These are phyloP conservation scores for Neoascochyta sp. DNA, from an alignment of 2,329 filamentous ascomycete species.

Conservation along the genomic window DNA sequence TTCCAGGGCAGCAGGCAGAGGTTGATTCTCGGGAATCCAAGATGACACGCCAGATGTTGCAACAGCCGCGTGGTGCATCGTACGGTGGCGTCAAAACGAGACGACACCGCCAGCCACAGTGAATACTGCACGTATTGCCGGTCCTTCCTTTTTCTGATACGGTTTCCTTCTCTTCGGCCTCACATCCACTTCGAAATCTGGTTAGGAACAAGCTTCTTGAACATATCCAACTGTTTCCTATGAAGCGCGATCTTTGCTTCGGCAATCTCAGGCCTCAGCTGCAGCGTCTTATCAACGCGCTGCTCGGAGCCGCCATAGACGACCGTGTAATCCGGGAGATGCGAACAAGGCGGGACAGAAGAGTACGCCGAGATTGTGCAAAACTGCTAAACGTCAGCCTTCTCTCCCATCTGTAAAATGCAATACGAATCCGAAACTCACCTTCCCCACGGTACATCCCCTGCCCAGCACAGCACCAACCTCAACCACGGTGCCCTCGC, in stretches of 20 bases:
- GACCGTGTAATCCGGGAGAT: conserved; percentile 45
- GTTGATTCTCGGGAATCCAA: no score
- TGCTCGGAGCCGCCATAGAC: conserved; percentile 40
- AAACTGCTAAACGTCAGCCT: conserved; percentile 27
- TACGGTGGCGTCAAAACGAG: no score
- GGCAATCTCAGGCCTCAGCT: conserved; percentile 27
- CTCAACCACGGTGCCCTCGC: conserved; percentile 36
- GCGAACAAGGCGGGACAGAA: conserved; percentile 35
- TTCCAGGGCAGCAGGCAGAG: no score
- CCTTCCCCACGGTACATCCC: conserved; percentile 42
- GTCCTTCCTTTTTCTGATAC: no score
- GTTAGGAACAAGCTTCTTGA: conserved; percentile 35
- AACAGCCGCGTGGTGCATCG: no score
- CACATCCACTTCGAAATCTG: conserved; percentile 36
- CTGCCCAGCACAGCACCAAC: conserved; percentile 31
- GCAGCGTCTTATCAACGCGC: conserved; percentile 40
- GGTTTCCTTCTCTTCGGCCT: background rate
- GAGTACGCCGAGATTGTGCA: conserved; percentile 44
- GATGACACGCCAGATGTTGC: no score
- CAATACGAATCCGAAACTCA: conserved; percentile 12
- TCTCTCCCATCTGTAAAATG: background rate
- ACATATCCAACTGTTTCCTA: conserved; percentile 35
- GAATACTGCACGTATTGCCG: no score
- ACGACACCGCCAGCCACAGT: no score
- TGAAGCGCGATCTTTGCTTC: conserved; percentile 29